Conservation (phyloP, 1,139 yeast species). For the Suhomyces bokatorum region DNA sequence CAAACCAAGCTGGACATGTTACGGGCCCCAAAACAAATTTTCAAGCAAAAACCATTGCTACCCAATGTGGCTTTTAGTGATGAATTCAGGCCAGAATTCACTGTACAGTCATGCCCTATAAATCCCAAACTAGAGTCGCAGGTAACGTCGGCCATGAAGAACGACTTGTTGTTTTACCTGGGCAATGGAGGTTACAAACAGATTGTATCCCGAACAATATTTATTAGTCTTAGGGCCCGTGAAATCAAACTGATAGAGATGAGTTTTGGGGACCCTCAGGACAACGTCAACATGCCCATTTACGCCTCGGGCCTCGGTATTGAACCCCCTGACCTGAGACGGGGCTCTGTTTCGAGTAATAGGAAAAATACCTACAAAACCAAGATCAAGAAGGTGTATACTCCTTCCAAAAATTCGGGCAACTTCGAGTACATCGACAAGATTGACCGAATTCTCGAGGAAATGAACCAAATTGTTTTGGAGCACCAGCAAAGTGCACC, state of each 20-base stretch:
- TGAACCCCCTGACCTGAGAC: background rate
- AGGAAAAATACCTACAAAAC: constrained; percentile 33
- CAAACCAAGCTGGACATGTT: background rate
- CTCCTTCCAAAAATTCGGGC: constrained; percentile 37
- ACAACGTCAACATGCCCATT: background rate
- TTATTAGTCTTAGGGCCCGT: constrained; percentile 54
- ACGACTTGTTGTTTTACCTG: constrained; percentile 49
- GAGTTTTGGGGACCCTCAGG: constrained; percentile 20
- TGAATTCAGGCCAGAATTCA: constrained; percentile 54
- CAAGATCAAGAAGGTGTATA: constrained; percentile 36
- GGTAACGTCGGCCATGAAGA: constrained; percentile 54
- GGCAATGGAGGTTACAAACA: constrained; percentile 35
- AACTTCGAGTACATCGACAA: constrained; percentile 28
- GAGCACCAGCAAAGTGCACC: constrained; percentile 12
- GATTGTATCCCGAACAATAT: constrained; percentile 39
- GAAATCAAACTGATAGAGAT: constrained; percentile 57
- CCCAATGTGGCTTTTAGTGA: constrained; percentile 52
- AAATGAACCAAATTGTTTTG: constrained; percentile 28
- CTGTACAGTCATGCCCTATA: constrained; percentile 50
- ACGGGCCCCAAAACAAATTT: background rate
- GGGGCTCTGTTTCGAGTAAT: constrained; percentile 2
- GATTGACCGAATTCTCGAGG: constrained; percentile 28
- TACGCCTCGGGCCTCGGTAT: background rate
- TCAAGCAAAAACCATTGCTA: constrained; percentile 18
- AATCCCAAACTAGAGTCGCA: constrained; percentile 54